These are phyloP conservation scores for Crithidia thermophila DNA, from an alignment of 208 protist species.

Conservation along the genomic window DNA sequence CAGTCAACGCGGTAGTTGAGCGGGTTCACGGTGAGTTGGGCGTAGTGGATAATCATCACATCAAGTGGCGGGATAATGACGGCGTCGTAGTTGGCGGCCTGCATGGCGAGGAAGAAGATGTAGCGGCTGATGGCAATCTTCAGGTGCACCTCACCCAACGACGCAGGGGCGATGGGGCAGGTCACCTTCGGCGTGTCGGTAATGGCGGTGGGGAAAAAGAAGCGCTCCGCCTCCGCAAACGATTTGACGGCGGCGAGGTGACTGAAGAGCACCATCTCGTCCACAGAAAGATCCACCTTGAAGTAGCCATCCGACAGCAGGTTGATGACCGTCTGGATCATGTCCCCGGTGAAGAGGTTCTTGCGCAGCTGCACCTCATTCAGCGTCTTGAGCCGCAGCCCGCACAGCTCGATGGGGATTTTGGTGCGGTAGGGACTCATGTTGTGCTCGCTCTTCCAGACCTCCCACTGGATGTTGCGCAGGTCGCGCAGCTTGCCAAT, in stretches of 20 bases:
- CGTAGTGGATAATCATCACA: constrained; percentile 87
- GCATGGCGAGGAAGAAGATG: constrained; percentile 90
- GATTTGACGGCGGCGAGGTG: constrained; percentile 64
- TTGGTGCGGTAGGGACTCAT: constrained; percentile 84
- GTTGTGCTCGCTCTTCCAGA: constrained; percentile 78
- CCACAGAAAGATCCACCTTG: constrained; percentile 83
- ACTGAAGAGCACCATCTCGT: constrained; percentile 69
- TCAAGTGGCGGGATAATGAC: constrained; percentile 89
- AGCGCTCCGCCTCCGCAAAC: constrained; percentile 54
- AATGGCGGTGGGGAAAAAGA: constrained; percentile 57
- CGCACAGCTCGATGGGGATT: constrained; percentile 86
- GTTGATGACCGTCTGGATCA: constrained; percentile 81
- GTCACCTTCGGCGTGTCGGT: constrained; percentile 12
- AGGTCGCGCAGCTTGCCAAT: constrained; percentile 77
- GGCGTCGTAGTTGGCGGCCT: constrained; percentile 87
- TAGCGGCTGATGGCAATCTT: constrained; percentile 80
- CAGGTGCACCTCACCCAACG: constrained; percentile 43
- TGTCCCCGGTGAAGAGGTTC: constrained; percentile 78
- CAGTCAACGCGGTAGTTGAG: constrained; percentile 82
- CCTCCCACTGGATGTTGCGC: constrained; percentile 80
- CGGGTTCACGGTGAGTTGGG: constrained; percentile 75
- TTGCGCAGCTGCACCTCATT: constrained; percentile 74
- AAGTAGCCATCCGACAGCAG: constrained; percentile 84
- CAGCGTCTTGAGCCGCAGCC: constrained; percentile 52
- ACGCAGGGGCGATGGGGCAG: neutral